These are phyloP conservation scores for Corymbia maculata DNA, from an alignment of 345 rosid genomes.

Conservation along the genomic window DNA sequence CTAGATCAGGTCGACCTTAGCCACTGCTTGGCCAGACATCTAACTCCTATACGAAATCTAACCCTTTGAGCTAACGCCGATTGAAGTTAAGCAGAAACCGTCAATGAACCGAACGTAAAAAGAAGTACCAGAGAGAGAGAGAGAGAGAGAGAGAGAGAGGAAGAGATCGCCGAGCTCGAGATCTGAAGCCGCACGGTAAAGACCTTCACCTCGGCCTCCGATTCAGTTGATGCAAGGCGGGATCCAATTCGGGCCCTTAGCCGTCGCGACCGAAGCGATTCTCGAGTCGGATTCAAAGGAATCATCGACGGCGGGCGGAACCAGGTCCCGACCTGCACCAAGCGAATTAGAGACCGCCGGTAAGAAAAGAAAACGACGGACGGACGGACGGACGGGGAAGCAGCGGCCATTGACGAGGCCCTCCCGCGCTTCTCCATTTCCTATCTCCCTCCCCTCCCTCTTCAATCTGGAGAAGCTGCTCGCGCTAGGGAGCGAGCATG, in stretches of 20 bases:
- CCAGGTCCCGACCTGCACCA: constrained; percentile 99
- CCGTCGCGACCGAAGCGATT: neutral
- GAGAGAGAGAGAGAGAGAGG: neutral
- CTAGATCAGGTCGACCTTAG: neutral
- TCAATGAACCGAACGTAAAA: neutral
- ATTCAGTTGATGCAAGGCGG: constrained; percentile 65
- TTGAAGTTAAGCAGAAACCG: neutral
- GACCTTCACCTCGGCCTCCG: constrained; percentile 24
- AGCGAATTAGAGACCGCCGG: constrained; percentile 93
- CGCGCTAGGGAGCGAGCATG: neutral
- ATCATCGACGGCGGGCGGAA: constrained; percentile 9
- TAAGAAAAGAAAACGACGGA: constrained; percentile 10
- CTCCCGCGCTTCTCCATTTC: neutral
- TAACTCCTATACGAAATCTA: neutral
- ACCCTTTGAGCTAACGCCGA: neutral
- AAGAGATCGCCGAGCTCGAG: neutral
- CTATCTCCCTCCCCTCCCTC: neutral
- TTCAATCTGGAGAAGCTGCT: neutral
- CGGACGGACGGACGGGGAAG: neutral
- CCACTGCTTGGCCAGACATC: neutral
- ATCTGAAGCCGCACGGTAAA: neutral
- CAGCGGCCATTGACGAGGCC: neutral
- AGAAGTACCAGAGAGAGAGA: neutral
- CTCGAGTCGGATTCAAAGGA: neutral
- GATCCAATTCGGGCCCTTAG: constrained; percentile 34